A percentile compares a stretch with the other conserved stretches of the same genome.
These are phyloP conservation scores for Phlyctochytrium arcticum DNA, from an alignment of 192 early-diverging fungal genomes.

Conservation along the genomic window DNA sequence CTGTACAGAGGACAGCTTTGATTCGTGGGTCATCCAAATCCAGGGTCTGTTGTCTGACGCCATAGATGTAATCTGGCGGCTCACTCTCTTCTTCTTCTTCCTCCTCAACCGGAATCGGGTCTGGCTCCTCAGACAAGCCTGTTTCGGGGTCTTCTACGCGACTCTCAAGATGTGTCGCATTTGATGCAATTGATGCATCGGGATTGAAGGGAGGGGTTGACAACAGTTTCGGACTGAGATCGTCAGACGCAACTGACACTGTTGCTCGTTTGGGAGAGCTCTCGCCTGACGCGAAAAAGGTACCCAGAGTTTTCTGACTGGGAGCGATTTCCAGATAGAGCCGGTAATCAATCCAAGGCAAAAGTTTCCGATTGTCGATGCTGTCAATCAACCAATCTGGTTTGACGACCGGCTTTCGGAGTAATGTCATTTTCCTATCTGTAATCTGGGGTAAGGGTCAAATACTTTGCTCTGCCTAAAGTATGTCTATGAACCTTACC, in stretches of 20 bases:
- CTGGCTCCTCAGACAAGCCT: too few species aligned
- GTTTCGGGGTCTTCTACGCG: neutral
- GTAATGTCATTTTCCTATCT: slow-evolving; percentile 13
- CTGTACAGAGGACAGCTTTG: slow-evolving; percentile 28
- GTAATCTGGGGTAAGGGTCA: slow-evolving; percentile 17
- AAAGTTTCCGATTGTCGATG: slow-evolving; percentile 48
- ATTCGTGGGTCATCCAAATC: slow-evolving; percentile 25
- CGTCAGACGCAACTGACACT: neutral
- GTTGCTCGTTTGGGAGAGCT: too few species aligned
- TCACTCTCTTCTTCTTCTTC: slow-evolving; percentile 1
- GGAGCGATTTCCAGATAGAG: neutral
- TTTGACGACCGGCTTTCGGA: slow-evolving; percentile 37
- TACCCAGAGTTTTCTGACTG: neutral
- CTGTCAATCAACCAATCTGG: slow-evolving; percentile 73
- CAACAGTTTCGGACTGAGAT: too few species aligned
- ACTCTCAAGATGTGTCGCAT: neutral
- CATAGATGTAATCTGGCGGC: neutral
- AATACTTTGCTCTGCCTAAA: neutral
- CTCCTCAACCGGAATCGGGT: neutral
- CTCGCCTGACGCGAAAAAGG: neutral
- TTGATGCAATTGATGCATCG: neutral
- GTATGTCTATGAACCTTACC: slow-evolving; percentile 17
- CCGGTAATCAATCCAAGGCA: slow-evolving; percentile 63
- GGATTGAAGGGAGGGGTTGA: too few species aligned
- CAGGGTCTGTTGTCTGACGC: neutral